Evolutionary conservation across 176 grass and related monocot genomes (phyloP).

Genomic region (Tillandsia fasciculata): DNA sequence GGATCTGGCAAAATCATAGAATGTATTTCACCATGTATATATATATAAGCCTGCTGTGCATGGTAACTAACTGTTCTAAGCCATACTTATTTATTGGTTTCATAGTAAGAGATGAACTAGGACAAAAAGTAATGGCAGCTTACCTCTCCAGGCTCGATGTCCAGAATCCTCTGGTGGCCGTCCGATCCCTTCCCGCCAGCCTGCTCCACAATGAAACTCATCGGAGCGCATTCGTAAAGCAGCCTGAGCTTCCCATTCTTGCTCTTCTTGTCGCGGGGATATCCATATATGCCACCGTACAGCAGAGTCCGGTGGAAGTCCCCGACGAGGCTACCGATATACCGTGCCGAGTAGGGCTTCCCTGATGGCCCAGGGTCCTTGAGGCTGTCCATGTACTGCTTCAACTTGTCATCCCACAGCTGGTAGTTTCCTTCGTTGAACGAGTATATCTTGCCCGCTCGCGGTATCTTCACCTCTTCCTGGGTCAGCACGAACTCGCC

Average conservation of each 20-base stretch:
- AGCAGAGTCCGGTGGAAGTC: slow-evolving; percentile 97
- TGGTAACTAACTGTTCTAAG: background rate
- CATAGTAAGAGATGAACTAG: background rate
- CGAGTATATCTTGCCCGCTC: slow-evolving; percentile 78
- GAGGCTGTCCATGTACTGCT: slow-evolving; percentile 95
- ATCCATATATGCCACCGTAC: slow-evolving; percentile 97
- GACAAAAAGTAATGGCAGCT: background rate
- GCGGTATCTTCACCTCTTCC: slow-evolving; percentile 80
- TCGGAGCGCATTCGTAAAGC: slow-evolving; percentile 97
- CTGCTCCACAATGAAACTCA: slow-evolving; percentile 99
- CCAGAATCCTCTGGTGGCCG: slow-evolving; percentile 77
- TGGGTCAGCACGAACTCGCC: slow-evolving; percentile 98
- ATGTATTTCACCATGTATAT: too few species aligned
- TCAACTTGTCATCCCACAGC: slow-evolving; percentile 93
- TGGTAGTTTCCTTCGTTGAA: slow-evolving; percentile 98
- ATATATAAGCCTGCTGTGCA: background rate
- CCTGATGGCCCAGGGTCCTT: slow-evolving; percentile 78
- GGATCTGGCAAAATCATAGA: slow-evolving; percentile 37
- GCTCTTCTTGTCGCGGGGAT: slow-evolving; percentile 84
- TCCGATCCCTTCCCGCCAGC: slow-evolving; percentile 93
- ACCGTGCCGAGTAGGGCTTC: slow-evolving; percentile 94
- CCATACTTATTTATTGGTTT: background rate
- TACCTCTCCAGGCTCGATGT: slow-evolving; percentile 81
- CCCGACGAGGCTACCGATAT: slow-evolving; percentile 97
- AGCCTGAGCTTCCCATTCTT: slow-evolving; percentile 96